Evolutionary conservation across 2,329 filamentous ascomycete genomes (phyloP).

Genomic region (Cercospora zeae-maydis): DNA sequence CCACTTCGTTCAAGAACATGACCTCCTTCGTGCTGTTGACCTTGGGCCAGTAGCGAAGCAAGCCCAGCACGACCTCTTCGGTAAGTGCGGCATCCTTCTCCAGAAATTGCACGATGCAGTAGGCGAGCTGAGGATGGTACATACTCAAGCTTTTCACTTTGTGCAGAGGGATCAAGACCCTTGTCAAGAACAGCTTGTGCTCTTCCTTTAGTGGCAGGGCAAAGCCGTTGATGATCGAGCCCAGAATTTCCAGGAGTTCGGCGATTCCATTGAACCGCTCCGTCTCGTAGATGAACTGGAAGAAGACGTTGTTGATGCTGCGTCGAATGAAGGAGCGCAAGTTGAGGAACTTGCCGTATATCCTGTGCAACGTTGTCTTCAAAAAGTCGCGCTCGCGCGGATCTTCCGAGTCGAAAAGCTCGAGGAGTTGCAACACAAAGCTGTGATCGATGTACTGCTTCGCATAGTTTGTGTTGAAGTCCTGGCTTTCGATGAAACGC

Average conservation of each 20-base stretch:
- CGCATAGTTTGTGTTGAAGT: conserved; percentile 99
- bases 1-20: conserved; percentile 98
- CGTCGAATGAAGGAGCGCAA: conserved; percentile 93
- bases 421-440: conserved; percentile 92
- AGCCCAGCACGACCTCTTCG: conserved; percentile 92
- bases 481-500: conserved; percentile 97
- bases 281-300: conserved; percentile 98
- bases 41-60: conserved; percentile 97
- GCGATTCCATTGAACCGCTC: conserved; percentile 98
- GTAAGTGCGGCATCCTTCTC: conserved; percentile 97
- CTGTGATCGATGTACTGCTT: conserved; percentile 98
- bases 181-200: conserved; percentile 94
- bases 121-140: conserved; percentile 97
- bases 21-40: conserved; percentile 99
- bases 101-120: conserved; percentile 97
- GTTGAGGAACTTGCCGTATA: conserved; percentile 98
- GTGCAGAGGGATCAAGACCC: conserved; percentile 88
- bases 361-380: conserved; percentile 95
- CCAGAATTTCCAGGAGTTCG: conserved; percentile 91
- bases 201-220: conserved; percentile 95
- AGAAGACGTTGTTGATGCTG: conserved; percentile 99
- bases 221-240: conserved; percentile 98
- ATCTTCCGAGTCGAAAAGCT: conserved; percentile 97
- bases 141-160: conserved; percentile 99
- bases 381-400: conserved; percentile 94